A percentile compares a stretch with the other conserved stretches of the same genome.
phyloP scores from a whole-genome alignment of 108 stramenopile genomes.

The Cyclotella baltica region DNA sequence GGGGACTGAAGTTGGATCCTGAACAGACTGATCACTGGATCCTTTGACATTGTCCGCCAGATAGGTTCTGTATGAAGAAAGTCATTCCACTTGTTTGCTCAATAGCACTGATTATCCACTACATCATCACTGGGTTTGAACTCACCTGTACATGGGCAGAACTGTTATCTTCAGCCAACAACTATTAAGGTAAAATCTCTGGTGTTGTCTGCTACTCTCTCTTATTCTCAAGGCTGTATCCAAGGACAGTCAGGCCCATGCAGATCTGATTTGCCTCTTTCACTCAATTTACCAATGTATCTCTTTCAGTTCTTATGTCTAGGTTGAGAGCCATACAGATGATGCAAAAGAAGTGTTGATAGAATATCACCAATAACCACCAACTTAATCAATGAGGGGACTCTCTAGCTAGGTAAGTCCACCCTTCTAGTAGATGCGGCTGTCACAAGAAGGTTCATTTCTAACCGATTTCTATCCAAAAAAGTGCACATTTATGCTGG shows the following conservation, averaged over 20 bases:
- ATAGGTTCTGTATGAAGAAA: slow-evolving; percentile 16
- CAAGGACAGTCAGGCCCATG: background rate
- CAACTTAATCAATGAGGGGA: background rate
- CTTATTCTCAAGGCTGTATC: slow-evolving; percentile 7
- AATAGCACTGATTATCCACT: slow-evolving; percentile 1
- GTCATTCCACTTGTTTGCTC: slow-evolving; percentile 1
- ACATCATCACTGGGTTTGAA: background rate
- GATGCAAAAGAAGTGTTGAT: background rate
- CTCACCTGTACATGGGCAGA: background rate
- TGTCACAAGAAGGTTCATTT: background rate
- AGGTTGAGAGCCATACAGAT: slow-evolving; percentile 4
- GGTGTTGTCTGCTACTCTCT: background rate
- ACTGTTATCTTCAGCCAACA: background rate
- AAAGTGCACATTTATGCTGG: background rate
- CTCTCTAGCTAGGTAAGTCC: background rate
- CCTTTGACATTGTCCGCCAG: slow-evolving; percentile 9
- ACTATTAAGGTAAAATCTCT: slow-evolving; percentile 4
- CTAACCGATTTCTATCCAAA: background rate
- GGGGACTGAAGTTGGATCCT: slow-evolving; percentile 9
- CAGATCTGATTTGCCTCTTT: slow-evolving; percentile 2
- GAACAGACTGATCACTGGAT: background rate
- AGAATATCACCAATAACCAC: background rate
- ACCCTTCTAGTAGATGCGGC: background rate
- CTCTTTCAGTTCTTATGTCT: background rate
- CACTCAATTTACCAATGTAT: background rate